These are phyloP conservation scores for Colletotrichum filicis DNA, from an alignment of 2,329 filamentous ascomycete species.

Conservation along the genomic window DNA sequence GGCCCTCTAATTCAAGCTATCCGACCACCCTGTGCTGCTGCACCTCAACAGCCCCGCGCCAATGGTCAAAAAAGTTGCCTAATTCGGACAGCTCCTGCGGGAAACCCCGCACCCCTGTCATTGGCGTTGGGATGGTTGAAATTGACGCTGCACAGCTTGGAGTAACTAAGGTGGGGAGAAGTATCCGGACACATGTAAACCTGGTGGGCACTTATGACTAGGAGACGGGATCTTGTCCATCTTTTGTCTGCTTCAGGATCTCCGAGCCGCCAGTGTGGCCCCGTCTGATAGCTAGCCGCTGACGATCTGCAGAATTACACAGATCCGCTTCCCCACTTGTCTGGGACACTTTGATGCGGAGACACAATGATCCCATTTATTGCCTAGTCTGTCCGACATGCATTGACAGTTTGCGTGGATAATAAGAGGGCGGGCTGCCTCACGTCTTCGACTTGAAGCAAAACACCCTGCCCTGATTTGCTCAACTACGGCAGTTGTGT, in stretches of 20 bases:
- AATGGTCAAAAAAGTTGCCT: slow-evolving; percentile 12
- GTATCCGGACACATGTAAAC: not conserved
- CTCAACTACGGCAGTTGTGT: not conserved
- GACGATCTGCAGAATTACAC: not conserved
- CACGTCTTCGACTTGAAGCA: not conserved
- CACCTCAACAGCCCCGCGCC: not conserved
- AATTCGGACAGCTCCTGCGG: not conserved
- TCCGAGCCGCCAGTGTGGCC: not conserved
- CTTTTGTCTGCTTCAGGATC: slow-evolving; percentile 1
- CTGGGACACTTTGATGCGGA: not conserved
- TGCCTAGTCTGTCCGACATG: not conserved
- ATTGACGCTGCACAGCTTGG: no score
- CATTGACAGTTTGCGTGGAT: not conserved
- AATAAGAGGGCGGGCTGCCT: not conserved
- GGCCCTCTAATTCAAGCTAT: not conserved
- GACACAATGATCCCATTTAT: not conserved
- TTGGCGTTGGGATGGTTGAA: not conserved
- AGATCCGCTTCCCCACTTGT: not conserved
- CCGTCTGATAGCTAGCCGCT: not conserved
- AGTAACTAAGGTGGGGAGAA: no score
- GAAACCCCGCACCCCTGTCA: not conserved
- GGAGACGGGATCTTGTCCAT: not conserved
- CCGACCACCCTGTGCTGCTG: not conserved
- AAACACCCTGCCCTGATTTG: not conserved
- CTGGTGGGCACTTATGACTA: not conserved